These are phyloP conservation scores for Picochlorum costavermella DNA, from an alignment of 139 green algal genomes.

Conservation along the genomic window DNA sequence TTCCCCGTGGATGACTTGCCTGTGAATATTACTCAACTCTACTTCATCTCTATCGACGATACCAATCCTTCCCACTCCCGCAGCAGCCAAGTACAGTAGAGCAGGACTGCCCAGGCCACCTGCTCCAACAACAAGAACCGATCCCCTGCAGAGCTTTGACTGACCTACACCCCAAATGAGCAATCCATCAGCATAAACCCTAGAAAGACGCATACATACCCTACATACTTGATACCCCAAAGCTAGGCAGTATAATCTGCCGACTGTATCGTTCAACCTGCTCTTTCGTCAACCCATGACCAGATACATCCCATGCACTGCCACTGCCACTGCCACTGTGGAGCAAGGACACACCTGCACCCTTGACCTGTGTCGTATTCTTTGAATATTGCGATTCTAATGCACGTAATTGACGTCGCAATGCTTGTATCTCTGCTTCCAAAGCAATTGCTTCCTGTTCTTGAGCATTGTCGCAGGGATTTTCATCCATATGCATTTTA, in stretches of 20 bases:
- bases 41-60: constrained; percentile 80
- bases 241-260: constrained; percentile 73
- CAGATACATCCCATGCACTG: constrained; percentile 20
- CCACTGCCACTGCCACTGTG: too few relatives aligned
- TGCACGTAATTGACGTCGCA: too few relatives aligned
- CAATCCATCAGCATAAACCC: constrained; percentile 23
- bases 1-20: constrained; percentile 74
- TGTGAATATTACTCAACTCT: constrained; percentile 82
- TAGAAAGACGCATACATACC: neutral
- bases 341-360: too few relatives aligned
- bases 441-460: too few relatives aligned
- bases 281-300: constrained; percentile 45
- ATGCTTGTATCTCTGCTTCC: too few relatives aligned
- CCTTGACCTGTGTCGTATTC: too few relatives aligned
- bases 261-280: constrained; percentile 74
- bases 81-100: constrained; percentile 74
- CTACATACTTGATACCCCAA: constrained; percentile 42
- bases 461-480: too few relatives aligned
- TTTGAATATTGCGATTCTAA: too few relatives aligned
- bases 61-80: constrained; percentile 68
- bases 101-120: constrained; percentile 81
- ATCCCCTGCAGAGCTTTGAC: constrained; percentile 43
- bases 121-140: constrained; percentile 77
- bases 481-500: too few relatives aligned
- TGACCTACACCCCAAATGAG: constrained; percentile 44